A percentile compares a stretch with the other conserved stretches of the same genome.
Evolutionary conservation across 805 yeast species (phyloP).

Genomic region (Kregervanrija fluxuum): DNA sequence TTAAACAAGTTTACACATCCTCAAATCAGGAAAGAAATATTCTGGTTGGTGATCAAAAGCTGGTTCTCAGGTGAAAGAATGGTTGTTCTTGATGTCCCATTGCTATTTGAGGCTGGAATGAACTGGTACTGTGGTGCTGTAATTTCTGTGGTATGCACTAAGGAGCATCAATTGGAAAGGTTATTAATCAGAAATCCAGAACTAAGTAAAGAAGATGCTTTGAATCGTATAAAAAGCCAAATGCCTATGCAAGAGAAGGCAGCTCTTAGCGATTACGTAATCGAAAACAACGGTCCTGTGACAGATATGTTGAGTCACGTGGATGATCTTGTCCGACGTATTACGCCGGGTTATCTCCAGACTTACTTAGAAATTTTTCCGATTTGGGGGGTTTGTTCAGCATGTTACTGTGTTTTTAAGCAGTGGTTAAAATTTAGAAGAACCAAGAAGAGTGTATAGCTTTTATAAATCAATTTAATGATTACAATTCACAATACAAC

Average conservation of each 20-base stretch:
- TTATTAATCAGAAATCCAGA: conserved; percentile 62
- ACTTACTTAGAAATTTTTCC: background rate
- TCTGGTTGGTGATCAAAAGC: conserved; percentile 43
- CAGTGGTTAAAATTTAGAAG: background rate
- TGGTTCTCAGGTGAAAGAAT: conserved; percentile 53
- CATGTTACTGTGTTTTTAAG: background rate
- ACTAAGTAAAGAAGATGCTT: conserved; percentile 57
- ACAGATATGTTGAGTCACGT: conserved; percentile 38
- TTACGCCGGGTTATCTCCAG: conserved; percentile 29
- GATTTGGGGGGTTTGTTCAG: background rate
- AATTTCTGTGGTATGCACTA: conserved; percentile 59
- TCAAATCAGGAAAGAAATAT: conserved; percentile 65
- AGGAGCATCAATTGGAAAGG: conserved; percentile 53
- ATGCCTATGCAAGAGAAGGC: conserved; percentile 57
- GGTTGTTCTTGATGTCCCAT: conserved; percentile 83
- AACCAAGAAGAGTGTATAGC: background rate
- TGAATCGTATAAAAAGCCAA: conserved; percentile 68
- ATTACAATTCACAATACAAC: background rate
- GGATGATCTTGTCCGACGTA: conserved; percentile 29
- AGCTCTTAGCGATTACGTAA: conserved; percentile 52
- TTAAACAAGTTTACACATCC: conserved; percentile 84
- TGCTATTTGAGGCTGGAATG: conserved; percentile 74
- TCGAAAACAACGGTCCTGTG: conserved; percentile 51
- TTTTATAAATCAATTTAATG: background rate
- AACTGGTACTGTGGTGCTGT: conserved; percentile 64